phyloP scores from a whole-genome alignment of 768 basidiomycete genomes.

The Termitomyces sp. region DNA sequence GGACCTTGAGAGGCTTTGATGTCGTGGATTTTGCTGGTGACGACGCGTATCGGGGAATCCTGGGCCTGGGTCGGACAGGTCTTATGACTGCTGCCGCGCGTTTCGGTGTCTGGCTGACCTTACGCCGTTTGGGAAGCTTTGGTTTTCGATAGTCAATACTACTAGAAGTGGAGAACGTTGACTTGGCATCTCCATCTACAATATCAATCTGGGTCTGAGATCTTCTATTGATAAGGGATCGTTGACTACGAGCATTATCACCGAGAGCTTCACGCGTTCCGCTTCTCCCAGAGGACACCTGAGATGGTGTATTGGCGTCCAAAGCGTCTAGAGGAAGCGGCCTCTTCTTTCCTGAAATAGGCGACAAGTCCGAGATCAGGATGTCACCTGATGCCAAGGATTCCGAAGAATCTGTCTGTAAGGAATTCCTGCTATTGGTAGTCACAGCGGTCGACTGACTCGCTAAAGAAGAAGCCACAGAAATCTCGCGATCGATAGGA shows the following conservation, averaged over 20 bases:
- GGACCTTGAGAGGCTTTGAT: constrained; percentile 8
- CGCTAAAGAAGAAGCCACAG: constrained; percentile 11
- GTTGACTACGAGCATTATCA: background rate
- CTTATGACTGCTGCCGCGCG: constrained; percentile 7
- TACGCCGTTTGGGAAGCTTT: constrained; percentile 27
- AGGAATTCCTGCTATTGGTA: constrained; percentile 30
- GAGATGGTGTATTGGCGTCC: constrained; percentile 15
- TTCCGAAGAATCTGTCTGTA: constrained; percentile 34
- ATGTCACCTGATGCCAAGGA: constrained; percentile 26
- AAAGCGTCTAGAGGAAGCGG: constrained; percentile 21
- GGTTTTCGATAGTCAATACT: constrained; percentile 15
- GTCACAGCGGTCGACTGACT: constrained; percentile 32
- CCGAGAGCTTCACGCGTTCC: background rate
- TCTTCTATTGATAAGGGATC: background rate
- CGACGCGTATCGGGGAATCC: constrained; percentile 11
- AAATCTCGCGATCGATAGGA: constrained; percentile 11
- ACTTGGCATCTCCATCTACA: constrained; percentile 4
- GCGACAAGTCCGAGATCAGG: constrained; percentile 27
- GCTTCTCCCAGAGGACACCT: constrained; percentile 2
- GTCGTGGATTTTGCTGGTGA: background rate
- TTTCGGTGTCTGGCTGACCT: constrained; percentile 18
- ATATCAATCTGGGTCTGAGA: background rate
- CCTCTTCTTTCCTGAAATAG: constrained; percentile 38
- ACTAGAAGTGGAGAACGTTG: constrained; percentile 14
- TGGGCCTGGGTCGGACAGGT: constrained; percentile 9